Evolutionary conservation across 2,329 filamentous ascomycete species (phyloP).

Genomic region (Neoscytalidium dimidiatum): DNA sequence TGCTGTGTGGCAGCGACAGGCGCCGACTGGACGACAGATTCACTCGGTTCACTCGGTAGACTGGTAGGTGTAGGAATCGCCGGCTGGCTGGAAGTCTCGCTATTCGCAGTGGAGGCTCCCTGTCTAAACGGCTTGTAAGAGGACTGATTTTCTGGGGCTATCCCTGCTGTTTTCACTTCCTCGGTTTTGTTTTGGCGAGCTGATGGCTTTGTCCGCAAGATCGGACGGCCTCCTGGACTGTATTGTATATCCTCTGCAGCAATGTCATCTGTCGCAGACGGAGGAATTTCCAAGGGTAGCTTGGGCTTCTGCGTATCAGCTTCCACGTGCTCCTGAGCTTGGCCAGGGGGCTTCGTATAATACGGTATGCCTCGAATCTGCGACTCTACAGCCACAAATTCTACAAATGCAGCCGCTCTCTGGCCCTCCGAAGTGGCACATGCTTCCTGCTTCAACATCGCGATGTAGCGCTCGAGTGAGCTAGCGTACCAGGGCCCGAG

Average conservation of each 20-base stretch:
- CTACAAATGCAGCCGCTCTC: conserved; percentile 55
- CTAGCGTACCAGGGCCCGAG: conserved; percentile 60
- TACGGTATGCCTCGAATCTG: conserved; percentile 39
- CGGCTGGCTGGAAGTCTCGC: conserved; percentile 28
- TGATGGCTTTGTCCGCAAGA: conserved; percentile 33
- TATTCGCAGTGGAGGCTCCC: not conserved
- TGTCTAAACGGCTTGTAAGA: conserved; percentile 15
- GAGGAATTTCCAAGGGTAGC: conserved; percentile 25
- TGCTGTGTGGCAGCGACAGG: conserved; percentile 21
- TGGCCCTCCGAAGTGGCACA: conserved; percentile 50
- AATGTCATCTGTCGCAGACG: not conserved
- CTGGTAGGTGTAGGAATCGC: conserved; percentile 38
- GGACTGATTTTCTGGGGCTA: not conserved
- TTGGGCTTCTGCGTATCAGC: conserved; percentile 18
- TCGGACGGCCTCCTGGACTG: conserved; percentile 57
- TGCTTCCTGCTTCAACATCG: conserved; percentile 57
- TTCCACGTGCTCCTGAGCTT: not conserved
- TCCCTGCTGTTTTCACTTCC: conserved; percentile 29
- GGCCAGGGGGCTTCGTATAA: not conserved
- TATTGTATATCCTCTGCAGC: conserved; percentile 39
- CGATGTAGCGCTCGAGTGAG: conserved; percentile 56
- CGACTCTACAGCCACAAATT: conserved; percentile 45
- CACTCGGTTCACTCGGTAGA: conserved; percentile 32
- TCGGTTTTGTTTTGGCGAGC: conserved; percentile 22
- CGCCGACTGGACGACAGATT: conserved; percentile 20